Base-by-base conservation (phyloP, 176 grass and related monocot genomes). In the Phoenix dactylifera region DNA sequence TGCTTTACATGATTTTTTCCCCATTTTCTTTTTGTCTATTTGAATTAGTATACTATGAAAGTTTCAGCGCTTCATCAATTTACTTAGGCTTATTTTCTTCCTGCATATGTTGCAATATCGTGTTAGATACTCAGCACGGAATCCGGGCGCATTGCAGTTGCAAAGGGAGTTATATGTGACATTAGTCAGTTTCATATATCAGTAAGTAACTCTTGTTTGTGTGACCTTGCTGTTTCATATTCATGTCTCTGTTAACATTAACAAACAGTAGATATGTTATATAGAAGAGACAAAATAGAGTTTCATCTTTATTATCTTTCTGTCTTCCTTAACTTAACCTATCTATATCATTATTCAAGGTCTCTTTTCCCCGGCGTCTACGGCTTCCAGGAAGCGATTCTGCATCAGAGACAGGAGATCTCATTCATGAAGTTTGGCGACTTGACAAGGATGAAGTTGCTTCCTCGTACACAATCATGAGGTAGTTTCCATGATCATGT, bases 381-480 rank as follows among this genome's bases (percentile, higher is more conserved):
- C 77, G 87, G 74, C 81, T 97, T 63, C 92, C 92, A 66, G 78
- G 82, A 26, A 66, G 65, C 74, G 70, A 74, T 67, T 74, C 70
- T 77, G 88, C 74, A 62, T 77, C 56, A 66, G 80, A 90, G 29
- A 77, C 57, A 59, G 77, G 58, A 56, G 72, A 79, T 51, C 78
- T 97, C 7, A 56, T 15, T 50, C 72, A 53, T 19, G 80, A 87
- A 85, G 53, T 85, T 63, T 97, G 92, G 92, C 78, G 72, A 32
- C 85, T 97, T 74, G 77, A 88, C 69, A 97, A 97, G 69, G 92
- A 97, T 64, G 83, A 88, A 49, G 80, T 68, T 80, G 64, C 72
- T 75, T 90, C 92, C 72, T 97, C 92, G 58, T 97, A 81, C 85
- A 22, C 75, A 58, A 88, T 76, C 48, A 97, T 97, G 92, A 85